Evolutionary conservation across 306 rosid genomes (phyloP).

Genomic region (Dalbergia oliveri): DNA sequence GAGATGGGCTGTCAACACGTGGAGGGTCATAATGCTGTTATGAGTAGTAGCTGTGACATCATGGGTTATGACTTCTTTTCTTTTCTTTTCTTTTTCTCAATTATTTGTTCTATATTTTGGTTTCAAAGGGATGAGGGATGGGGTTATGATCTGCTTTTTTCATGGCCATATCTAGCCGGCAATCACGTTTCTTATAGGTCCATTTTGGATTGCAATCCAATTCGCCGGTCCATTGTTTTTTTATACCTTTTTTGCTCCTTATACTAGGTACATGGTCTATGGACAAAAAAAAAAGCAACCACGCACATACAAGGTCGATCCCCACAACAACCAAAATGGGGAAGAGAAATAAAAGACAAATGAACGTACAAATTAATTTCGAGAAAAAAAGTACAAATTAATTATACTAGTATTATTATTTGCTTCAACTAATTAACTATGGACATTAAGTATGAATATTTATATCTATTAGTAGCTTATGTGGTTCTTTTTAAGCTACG

Average conservation of each 20-base stretch:
- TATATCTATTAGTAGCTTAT: background rate
- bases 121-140: slow-evolving; percentile 8
- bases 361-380: background rate
- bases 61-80: background rate
- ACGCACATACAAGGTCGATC: background rate
- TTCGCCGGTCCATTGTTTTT: slow-evolving; percentile 7
- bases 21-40: slow-evolving; percentile 28
- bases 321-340: background rate
- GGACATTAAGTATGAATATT: background rate
- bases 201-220: slow-evolving; percentile 28
- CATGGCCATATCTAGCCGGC: slow-evolving; percentile 65
- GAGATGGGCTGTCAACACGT: slow-evolving; percentile 45
- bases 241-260: background rate
- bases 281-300: background rate
- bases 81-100: background rate
- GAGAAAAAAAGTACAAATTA: background rate
- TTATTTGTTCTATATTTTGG: background rate
- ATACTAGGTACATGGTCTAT: background rate
- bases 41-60: slow-evolving; percentile 16
- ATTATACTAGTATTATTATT: background rate
- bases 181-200: slow-evolving; percentile 64
- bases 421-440: slow-evolving; percentile 7
- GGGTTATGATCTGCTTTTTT: slow-evolving; percentile 34
- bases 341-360: background rate
- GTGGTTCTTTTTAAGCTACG: background rate